Evolutionary conservation across 768 basidiomycete genomes (phyloP), one percentile per base, ranked within the genome.

Genomic region (Panaeolus cyanescens): DNA sequence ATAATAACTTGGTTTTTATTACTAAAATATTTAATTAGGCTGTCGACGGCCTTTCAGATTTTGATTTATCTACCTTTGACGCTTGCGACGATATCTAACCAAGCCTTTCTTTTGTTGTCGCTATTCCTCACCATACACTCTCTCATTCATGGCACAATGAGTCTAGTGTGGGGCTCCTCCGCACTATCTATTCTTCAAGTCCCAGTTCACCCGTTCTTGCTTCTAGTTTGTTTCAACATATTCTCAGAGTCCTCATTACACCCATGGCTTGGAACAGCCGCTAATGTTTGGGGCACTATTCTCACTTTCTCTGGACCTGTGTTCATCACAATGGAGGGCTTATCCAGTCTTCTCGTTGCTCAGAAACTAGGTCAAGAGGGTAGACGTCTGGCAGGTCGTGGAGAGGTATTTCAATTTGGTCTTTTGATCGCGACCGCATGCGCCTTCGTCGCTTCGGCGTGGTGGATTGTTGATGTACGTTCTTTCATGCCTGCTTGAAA

Each of bases 401-500:
- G 87, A 58, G 93, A 95, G 71, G 76, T 78, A 7, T 90, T 89
- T 70, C 92, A 95, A 70, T 89, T 95, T 68, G 85, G 79, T 4
- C 77, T 93, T 53, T 82, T 95, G 32, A 87, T 95, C 65, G 85
- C 83, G 32, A 85, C 92, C 2, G 92, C 93, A 8, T 85, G 84
- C 42, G 86, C 90, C 9, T 94, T 93, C 74, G 93, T 95, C 20
- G 79, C 80, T 34, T 89, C 92, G 8, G 91, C 91, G 1, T 93
- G 90, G 87, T 93, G 91, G 91, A 92, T 95, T 67, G 90, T 92
- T 39, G 77, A 81, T 62, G 92, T 92, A 66, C 65, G 91, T 86
- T 5, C 53, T 60, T 13, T 45, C 50, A 54, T 59, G 30, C 17
- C 22, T 36, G 0, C 20, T 31, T 31, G 32, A 34, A 7, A 30